Evolutionary conservation across 495 filamentous ascomycete genomes (phyloP).

Genomic region (Penicillium cataractarum): DNA sequence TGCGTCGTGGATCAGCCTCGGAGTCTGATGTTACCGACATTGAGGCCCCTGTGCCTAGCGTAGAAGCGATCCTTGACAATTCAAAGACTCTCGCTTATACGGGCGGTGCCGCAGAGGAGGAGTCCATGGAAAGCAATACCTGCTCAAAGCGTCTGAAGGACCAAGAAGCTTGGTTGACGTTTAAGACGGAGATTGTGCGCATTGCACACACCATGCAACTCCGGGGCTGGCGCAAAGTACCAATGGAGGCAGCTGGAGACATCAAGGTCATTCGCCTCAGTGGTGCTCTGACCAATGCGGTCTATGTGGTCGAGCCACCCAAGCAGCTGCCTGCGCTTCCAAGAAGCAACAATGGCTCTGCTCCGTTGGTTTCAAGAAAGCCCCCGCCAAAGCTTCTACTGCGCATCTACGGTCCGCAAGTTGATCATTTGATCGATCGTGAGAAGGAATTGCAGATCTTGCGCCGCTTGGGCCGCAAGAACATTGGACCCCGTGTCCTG

Average conservation of each 20-base stretch:
- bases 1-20: constrained; percentile 57
- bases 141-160: constrained; percentile 61
- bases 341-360: constrained; percentile 40
- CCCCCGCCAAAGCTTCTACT: constrained; percentile 78
- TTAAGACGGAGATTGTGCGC: constrained; percentile 90
- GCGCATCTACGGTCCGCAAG: constrained; percentile 93
- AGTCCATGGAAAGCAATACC: constrained; percentile 30
- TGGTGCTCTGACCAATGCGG: constrained; percentile 92
- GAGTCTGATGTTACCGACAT: constrained; percentile 80
- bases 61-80: constrained; percentile 83
- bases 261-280: constrained; percentile 86
- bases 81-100: constrained; percentile 80
- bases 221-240: constrained; percentile 85
- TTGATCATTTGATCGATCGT: constrained; percentile 92
- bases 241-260: constrained; percentile 68
- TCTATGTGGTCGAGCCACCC: constrained; percentile 91
- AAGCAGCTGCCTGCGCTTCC: constrained; percentile 48
- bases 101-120: constrained; percentile 56
- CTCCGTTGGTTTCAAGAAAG: constrained; percentile 44
- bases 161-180: constrained; percentile 70
- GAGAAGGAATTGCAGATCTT: constrained; percentile 88
- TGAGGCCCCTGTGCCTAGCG: constrained; percentile 72
- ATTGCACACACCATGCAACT: constrained; percentile 85
- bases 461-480: constrained; percentile 81
- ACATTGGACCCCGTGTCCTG: constrained; percentile 89